Conservation (phyloP, 345 rosid genomes). For the Streptanthus diversifolius region DNA sequence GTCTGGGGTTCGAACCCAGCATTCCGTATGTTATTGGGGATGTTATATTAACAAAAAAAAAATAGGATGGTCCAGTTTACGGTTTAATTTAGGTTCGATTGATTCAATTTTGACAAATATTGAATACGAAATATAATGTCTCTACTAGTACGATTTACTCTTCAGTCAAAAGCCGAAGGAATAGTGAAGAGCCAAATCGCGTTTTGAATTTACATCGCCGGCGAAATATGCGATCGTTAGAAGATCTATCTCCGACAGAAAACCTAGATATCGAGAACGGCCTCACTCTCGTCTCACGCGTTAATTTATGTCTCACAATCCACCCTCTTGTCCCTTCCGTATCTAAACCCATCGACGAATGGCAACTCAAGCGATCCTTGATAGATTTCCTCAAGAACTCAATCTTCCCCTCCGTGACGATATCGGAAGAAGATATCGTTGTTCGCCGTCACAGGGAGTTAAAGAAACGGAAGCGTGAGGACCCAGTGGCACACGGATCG, state of each 20-base stretch:
- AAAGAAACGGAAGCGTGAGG: conserved; percentile 86
- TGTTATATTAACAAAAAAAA: no score
- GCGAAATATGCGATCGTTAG: conserved; percentile 49
- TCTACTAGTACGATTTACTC: not conserved
- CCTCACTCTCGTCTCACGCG: conserved; percentile 62
- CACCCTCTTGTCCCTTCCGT: conserved; percentile 54
- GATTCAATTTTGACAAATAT: no score
- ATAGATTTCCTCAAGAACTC: conserved; percentile 62
- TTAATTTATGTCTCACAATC: conserved; percentile 60
- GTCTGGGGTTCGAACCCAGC: no score
- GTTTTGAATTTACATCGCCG: conserved; percentile 22
- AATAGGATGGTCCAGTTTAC: no score
- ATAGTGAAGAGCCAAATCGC: conserved; percentile 1
- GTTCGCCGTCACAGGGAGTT: conserved; percentile 65
- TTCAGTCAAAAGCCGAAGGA: not conserved
- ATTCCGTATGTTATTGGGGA: no score
- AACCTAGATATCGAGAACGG: conserved; percentile 64
- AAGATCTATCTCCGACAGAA: conserved; percentile 56
- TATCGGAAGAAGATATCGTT: conserved; percentile 65
- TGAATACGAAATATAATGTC: no score
- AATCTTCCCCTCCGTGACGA: conserved; percentile 43
- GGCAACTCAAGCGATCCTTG: conserved; percentile 80
- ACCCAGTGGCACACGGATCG: conserved; percentile 69
- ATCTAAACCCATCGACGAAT: conserved; percentile 74
- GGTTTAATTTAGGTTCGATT: no score